Evolutionary conservation across 164 flowering plant genomes (phyloP).

Genomic region (Warburgia ugandensis): DNA sequence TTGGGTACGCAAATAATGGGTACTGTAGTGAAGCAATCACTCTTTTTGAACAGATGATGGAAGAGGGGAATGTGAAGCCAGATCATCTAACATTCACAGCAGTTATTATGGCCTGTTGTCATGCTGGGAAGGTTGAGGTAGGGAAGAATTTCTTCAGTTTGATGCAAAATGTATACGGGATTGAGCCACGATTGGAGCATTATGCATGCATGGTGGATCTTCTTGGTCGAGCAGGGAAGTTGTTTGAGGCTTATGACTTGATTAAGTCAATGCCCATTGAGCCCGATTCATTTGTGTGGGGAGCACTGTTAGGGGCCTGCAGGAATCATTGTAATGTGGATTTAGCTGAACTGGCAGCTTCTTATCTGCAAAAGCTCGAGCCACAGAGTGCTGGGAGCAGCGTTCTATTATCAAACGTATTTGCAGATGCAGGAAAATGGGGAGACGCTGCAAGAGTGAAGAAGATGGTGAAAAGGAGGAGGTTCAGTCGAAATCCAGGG

Average conservation of each 20-base stretch:
- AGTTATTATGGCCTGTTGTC: conserved; percentile 65
- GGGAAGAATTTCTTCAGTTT: conserved; percentile 41
- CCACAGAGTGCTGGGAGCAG: conserved; percentile 53
- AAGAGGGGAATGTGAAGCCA: conserved; percentile 22
- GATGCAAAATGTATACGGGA: conserved; percentile 53
- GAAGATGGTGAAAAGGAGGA: conserved; percentile 47
- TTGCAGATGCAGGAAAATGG: conserved; percentile 62
- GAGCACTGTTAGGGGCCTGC: conserved; percentile 80
- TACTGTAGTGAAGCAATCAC: conserved; percentile 49
- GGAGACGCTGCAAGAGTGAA: conserved; percentile 48
- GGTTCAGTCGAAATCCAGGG: conserved; percentile 39
- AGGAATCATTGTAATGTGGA: conserved; percentile 58
- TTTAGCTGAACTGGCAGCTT: conserved; percentile 61
- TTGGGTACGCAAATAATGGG: conserved; percentile 72
- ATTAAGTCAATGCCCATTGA: conserved; percentile 52
- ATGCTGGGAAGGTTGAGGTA: conserved; percentile 52
- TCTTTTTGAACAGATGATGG: conserved; percentile 53
- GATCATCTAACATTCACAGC: conserved; percentile 76
- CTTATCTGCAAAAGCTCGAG: conserved; percentile 51
- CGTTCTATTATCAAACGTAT: conserved; percentile 42
- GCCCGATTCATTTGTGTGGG: conserved; percentile 86
- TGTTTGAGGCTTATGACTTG: conserved; percentile 55
- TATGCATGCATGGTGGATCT: conserved; percentile 88
- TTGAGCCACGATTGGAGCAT: conserved; percentile 70
- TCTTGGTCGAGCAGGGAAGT: conserved; percentile 71